Base-by-base conservation (phyloP, 2,329 filamentous ascomycete genomes). In the Venturia oleaginea region DNA sequence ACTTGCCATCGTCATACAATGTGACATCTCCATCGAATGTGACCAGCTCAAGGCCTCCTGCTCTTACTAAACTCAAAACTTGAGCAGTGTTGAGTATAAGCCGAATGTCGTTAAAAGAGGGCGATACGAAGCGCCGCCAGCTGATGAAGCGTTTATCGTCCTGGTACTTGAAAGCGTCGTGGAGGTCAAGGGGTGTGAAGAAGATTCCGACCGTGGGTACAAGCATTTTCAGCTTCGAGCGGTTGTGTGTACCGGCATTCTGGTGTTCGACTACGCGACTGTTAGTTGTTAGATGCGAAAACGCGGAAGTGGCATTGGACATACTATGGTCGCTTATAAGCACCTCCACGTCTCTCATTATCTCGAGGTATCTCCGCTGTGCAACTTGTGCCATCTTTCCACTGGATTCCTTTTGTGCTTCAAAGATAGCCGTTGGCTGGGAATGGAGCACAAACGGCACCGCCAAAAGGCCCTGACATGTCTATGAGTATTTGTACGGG, bases 1-100 rank as follows among this genome's bases (percentile, higher is more conserved):
- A 90, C 70, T 91, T 83, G 15, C 94, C 94, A 72, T 99, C 80
- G 59, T 81, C 79, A 74, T 99, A 99, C 27, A 99, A 82, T 0
- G 94, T 99, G 61, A 99, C 92, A 76, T 99, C 94, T 76, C 94
- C 94, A 75, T 99, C 94, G 73, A 99, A 99, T 0, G 94, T 99
- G 63, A 96, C 88, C 4, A 99, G 83, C 69, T 94, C 86, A 10
- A 97, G 82, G 4, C 85, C 83, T 27, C 89, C 87, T 55, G 81
- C 79, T 30, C 85, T 85, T 19, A 91, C 88, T n/a, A 97, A 84
- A 46, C 91, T 91, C 87, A 97, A 92, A 66, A 93, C 82, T 76
- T 99, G 94, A 22, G 94, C 92, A 46, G 94, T 94, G 77, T 99
- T 99, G 69, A 99, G 84, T 62, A 96, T 89, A 30, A 97, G 82